These are phyloP conservation scores for Sclerotinia sclerotiorum DNA, from an alignment of 2,329 filamentous ascomycete genomes.

Conservation along the genomic window DNA sequence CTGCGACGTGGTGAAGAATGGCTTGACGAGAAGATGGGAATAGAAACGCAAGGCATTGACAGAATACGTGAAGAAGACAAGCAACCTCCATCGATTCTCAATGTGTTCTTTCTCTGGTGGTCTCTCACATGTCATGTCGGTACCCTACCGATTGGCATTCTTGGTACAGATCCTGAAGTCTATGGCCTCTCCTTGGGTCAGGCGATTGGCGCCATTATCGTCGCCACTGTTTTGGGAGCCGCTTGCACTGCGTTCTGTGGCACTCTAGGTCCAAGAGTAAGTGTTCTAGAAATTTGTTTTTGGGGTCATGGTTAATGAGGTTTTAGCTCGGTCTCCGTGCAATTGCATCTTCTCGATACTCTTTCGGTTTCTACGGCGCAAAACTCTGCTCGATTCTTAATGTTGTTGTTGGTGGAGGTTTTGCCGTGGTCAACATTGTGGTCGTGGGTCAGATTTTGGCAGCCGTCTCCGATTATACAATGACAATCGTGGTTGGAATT, in stretches of 20 bases:
- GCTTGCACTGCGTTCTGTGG: conserved; percentile 45
- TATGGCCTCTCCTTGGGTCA: conserved; percentile 49
- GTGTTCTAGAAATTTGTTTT: background rate
- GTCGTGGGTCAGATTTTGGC: conserved; percentile 44
- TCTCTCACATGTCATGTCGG: conserved; percentile 46
- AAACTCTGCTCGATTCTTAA: conserved; percentile 50
- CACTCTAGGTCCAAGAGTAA: conserved; percentile 46
- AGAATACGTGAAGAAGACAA: conserved; percentile 48
- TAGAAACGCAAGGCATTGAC: conserved; percentile 50
- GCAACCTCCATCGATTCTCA: conserved; percentile 44
- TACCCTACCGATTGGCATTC: conserved; percentile 44
- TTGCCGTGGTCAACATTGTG: conserved; percentile 47
- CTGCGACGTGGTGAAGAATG: conserved; percentile 44
- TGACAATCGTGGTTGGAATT: conserved; percentile 45
- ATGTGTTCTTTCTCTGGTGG: conserved; percentile 48
- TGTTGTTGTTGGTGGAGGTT: conserved; percentile 46
- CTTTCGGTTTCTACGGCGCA: conserved; percentile 52
- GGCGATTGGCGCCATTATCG: conserved; percentile 44
- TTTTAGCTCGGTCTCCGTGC: conserved; percentile 43
- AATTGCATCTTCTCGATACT: conserved; percentile 47
- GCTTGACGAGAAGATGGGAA: conserved; percentile 48
- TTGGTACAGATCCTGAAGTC: conserved; percentile 45
- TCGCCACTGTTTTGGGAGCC: conserved; percentile 45
- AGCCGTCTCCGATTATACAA: conserved; percentile 42
- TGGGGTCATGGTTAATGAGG: background rate